These are phyloP conservation scores for Rhododendron ovatum DNA, from an alignment of 148 eudicot genomes.

Conservation along the genomic window DNA sequence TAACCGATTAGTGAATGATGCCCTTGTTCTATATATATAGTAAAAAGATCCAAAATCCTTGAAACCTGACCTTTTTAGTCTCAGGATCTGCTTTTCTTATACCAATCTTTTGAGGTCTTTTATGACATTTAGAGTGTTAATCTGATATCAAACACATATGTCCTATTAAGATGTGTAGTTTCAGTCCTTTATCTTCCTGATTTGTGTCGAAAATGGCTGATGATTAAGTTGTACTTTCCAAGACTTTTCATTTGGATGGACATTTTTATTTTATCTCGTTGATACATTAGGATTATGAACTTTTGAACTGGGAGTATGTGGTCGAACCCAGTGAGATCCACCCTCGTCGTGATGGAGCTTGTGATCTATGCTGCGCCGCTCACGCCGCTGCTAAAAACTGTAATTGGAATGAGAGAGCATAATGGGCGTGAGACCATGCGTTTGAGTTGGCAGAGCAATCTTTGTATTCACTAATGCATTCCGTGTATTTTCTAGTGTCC, in stretches of 20 bases:
- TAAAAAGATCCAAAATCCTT: slow-evolving; percentile 17
- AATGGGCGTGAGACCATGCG: not conserved
- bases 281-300: not conserved
- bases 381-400: not conserved
- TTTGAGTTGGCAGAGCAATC: no score
- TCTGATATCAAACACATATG: not conserved
- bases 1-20: slow-evolving; percentile 33
- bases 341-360: not conserved
- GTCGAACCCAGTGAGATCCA: not conserved
- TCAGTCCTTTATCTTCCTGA: not conserved
- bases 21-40: slow-evolving; percentile 15
- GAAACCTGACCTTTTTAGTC: slow-evolving; percentile 21
- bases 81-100: not conserved
- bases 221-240: not conserved
- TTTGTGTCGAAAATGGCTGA: not conserved
- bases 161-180: not conserved
- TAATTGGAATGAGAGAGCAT: not conserved
- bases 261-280: no score
- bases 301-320: not conserved
- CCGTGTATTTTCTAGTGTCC: not conserved
- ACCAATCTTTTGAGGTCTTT: slow-evolving; percentile 21
- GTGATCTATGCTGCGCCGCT: not conserved
- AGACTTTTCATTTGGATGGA: not conserved
- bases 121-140: slow-evolving; percentile 20
- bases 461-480: no score